These are phyloP conservation scores for Sechiopsis laciniata DNA, from an alignment of 306 rosid species.

Conservation along the genomic window DNA sequence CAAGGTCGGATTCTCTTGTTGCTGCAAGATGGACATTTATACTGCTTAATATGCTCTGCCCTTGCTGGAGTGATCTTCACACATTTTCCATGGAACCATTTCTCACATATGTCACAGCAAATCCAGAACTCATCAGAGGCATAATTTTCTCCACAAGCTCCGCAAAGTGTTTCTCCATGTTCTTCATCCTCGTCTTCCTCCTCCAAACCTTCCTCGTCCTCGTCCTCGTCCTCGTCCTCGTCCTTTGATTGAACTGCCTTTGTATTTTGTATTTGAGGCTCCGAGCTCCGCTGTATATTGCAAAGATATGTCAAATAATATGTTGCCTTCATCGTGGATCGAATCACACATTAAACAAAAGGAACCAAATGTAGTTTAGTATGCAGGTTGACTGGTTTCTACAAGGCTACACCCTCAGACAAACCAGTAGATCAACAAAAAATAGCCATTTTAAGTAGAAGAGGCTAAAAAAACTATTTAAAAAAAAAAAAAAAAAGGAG, in stretches of 20 bases:
- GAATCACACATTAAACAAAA: background rate
- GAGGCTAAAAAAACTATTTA: background rate
- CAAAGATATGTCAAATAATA: conserved; percentile 22
- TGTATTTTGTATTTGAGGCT: conserved; percentile 42
- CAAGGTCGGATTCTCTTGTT: conserved; percentile 63
- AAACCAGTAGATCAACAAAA: conserved; percentile 9
- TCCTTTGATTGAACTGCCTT: conserved; percentile 41
- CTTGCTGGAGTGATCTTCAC: conserved; percentile 86
- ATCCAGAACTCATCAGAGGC: conserved; percentile 67
- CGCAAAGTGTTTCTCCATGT: conserved; percentile 65
- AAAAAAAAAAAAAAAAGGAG: background rate
- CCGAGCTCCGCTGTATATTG: conserved; percentile 50
- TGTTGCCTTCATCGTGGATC: conserved; percentile 5
- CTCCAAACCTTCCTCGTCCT: conserved; percentile 34
- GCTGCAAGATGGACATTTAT: conserved; percentile 88
- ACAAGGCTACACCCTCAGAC: background rate
- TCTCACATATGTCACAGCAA: conserved; percentile 80
- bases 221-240: conserved; percentile 32
- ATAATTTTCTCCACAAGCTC: conserved; percentile 64
- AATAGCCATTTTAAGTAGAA: background rate
- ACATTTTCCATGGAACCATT: conserved; percentile 88
- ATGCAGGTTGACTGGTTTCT: background rate
- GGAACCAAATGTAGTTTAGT: no score
- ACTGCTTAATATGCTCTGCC: conserved; percentile 74
- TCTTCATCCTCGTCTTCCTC: conserved; percentile 63